phyloP scores from a whole-genome alignment of 78 protist genomes.

The Emiliania huxleyi region DNA sequence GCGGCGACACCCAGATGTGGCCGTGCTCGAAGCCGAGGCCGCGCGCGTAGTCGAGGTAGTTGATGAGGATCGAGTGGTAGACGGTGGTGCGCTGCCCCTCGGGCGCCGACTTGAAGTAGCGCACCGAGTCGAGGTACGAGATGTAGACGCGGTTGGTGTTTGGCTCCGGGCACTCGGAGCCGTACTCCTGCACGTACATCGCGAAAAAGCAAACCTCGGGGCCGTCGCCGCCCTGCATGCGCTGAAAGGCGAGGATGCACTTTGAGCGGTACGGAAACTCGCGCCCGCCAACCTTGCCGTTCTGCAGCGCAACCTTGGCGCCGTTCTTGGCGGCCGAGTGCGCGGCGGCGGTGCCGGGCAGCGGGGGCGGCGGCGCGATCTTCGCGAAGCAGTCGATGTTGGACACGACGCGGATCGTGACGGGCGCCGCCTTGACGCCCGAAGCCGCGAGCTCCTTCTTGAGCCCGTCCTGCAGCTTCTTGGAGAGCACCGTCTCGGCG shows the following conservation, averaged over 20 bases:
- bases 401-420: conserved; percentile 2
- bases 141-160: conserved; percentile 58
- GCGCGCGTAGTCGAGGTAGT: conserved; percentile 27
- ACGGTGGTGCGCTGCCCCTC: conserved; percentile 40
- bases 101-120: conserved; percentile 39
- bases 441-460: background rate
- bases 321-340: background rate
- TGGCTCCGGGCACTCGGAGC: conserved; percentile 60
- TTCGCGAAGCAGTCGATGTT: background rate
- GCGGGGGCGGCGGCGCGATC: background rate
- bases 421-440: background rate
- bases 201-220: conserved; percentile 55
- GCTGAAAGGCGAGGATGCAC: conserved; percentile 54
- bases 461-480: background rate
- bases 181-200: conserved; percentile 63
- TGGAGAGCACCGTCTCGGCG: background rate
- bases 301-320: background rate
- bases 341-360: background rate
- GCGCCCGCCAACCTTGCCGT: background rate
- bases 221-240: background rate
- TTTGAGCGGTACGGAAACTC: conserved; percentile 40
- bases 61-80: conserved; percentile 51
- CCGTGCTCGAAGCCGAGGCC: conserved; percentile 43
- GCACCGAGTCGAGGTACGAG: conserved; percentile 55
- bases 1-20: conserved; percentile 69